Conservation (phyloP, 1,284 basidiomycete species). For the Schizopora paradoxa region DNA sequence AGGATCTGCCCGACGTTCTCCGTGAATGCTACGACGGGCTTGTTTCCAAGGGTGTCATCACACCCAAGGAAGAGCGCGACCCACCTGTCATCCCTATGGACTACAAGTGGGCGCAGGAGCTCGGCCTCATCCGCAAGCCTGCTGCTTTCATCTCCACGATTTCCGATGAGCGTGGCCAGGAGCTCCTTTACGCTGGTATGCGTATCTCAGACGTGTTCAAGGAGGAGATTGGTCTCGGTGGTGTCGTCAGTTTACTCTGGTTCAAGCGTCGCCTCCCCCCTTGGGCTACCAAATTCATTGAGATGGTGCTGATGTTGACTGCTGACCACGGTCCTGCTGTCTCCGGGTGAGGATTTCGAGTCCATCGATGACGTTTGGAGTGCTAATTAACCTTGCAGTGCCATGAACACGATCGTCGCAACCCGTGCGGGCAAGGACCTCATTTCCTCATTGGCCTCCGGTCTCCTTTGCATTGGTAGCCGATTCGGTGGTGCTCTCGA, state of each 20-base stretch:
- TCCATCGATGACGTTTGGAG: not conserved
- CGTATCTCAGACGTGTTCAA: slow-evolving; percentile 98
- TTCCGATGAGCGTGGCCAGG: slow-evolving; percentile 98
- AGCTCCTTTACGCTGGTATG: slow-evolving; percentile 98
- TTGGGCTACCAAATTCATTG: slow-evolving; percentile 93
- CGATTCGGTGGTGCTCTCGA: slow-evolving; percentile 99
- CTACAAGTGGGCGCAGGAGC: slow-evolving; percentile 99
- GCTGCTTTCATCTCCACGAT: slow-evolving; percentile 99
- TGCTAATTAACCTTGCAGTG: slow-evolving; percentile 45
- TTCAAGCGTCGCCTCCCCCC: slow-evolving; percentile 90
- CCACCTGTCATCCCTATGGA: slow-evolving; percentile 98
- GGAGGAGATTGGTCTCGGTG: slow-evolving; percentile 95
- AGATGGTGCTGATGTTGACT: slow-evolving; percentile 99
- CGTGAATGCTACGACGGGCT: slow-evolving; percentile 84
- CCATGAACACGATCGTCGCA: slow-evolving; percentile 99
- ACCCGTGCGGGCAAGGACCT: slow-evolving; percentile 98
- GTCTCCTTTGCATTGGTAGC: slow-evolving; percentile 96
- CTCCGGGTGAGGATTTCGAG: slow-evolving; percentile 47
- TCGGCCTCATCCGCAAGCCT: slow-evolving; percentile 97
- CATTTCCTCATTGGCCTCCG: slow-evolving; percentile 93
- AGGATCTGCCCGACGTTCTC: slow-evolving; percentile 86
- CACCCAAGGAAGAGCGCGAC: slow-evolving; percentile 75
- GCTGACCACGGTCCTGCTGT: slow-evolving; percentile 98
- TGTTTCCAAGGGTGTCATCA: slow-evolving; percentile 66
- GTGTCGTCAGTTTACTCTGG: slow-evolving; percentile 95